phyloP scores from a whole-genome alignment of 2,329 filamentous ascomycete species.

The Aspergillus alliaceus region DNA sequence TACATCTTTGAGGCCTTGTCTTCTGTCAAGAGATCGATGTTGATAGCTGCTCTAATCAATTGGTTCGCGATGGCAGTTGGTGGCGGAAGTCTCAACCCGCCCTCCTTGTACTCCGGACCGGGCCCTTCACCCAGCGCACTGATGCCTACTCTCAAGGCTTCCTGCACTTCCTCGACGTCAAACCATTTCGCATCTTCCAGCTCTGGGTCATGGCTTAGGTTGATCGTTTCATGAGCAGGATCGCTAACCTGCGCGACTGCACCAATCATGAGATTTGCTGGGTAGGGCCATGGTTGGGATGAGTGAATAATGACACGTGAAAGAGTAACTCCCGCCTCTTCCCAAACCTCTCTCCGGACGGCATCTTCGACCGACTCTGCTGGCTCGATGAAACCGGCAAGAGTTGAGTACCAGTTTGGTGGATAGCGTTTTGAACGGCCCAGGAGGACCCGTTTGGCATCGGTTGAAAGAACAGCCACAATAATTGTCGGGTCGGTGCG shows the following conservation, averaged over 20 bases:
- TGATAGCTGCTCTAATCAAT: slow-evolving; percentile 74
- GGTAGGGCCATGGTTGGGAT: slow-evolving; percentile 85
- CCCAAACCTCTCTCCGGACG: slow-evolving; percentile 80
- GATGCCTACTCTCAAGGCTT: slow-evolving; percentile 68
- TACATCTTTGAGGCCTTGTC: slow-evolving; percentile 54
- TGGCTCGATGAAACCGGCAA: slow-evolving; percentile 84
- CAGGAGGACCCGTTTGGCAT: slow-evolving; percentile 75
- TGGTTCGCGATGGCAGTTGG: slow-evolving; percentile 90
- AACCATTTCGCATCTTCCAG: slow-evolving; percentile 91
- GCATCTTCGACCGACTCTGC: slow-evolving; percentile 84
- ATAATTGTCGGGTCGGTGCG: slow-evolving; percentile 94
- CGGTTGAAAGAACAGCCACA: slow-evolving; percentile 82
- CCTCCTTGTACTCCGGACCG: slow-evolving; percentile 70
- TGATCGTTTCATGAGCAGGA: slow-evolving; percentile 75
- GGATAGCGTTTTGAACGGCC: slow-evolving; percentile 86
- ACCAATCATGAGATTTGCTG: slow-evolving; percentile 80
- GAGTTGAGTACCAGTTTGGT: slow-evolving; percentile 79
- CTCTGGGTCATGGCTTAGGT: slow-evolving; percentile 85
- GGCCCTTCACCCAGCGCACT: slow-evolving; percentile 66
- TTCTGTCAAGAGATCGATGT: slow-evolving; percentile 63
- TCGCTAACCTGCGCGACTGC: slow-evolving; percentile 80
- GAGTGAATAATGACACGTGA: slow-evolving; percentile 79
- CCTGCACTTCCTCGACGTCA: slow-evolving; percentile 72
- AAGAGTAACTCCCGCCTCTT: slow-evolving; percentile 75
- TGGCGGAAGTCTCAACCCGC: slow-evolving; percentile 76